Percentiles rank a stretch among this genome's conserved stretches.
Conservation (phyloP, 2,329 filamentous ascomycete species). For the Fusarium sp. region DNA sequence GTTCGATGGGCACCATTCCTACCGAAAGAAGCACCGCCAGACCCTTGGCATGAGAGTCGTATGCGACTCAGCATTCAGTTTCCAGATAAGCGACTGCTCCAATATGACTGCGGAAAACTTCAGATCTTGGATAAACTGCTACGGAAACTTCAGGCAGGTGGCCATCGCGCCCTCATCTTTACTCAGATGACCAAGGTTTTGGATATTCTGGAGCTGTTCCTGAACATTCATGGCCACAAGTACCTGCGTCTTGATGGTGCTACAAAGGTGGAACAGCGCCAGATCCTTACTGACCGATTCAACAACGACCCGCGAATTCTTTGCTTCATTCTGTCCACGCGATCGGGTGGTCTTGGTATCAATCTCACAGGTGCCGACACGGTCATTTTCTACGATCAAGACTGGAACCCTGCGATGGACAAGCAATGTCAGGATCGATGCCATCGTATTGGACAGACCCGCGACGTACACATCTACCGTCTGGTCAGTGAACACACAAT, state of each 20-base stretch:
- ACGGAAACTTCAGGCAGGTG: slow-evolving; percentile 86
- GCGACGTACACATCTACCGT: slow-evolving; percentile 97
- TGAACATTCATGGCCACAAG: slow-evolving; percentile 97
- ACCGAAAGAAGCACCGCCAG: slow-evolving; percentile 67
- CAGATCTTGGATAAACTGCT: slow-evolving; percentile 89
- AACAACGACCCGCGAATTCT: slow-evolving; percentile 93
- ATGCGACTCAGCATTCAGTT: slow-evolving; percentile 96
- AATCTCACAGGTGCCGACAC: slow-evolving; percentile 97
- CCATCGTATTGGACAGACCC: slow-evolving; percentile 96
- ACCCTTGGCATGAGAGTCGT: slow-evolving; percentile 93
- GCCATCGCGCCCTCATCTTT: slow-evolving; percentile 96
- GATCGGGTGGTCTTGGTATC: slow-evolving; percentile 94
- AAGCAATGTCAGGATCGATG: slow-evolving; percentile 98
- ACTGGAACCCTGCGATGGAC: slow-evolving; percentile 99
- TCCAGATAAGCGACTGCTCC: slow-evolving; percentile 92
- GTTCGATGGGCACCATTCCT: slow-evolving; percentile 67
- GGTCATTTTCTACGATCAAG: slow-evolving; percentile 98
- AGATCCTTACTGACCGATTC: slow-evolving; percentile 95
- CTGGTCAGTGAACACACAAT: slow-evolving; percentile 94
- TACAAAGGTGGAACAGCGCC: slow-evolving; percentile 94
- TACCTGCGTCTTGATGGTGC: slow-evolving; percentile 97
- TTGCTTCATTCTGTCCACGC: slow-evolving; percentile 93
- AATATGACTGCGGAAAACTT: slow-evolving; percentile 97
- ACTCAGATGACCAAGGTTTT: slow-evolving; percentile 99
- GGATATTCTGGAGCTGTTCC: slow-evolving; percentile 95